Conservation (phyloP, 176 grass and related monocot species). For the Cenchrus purpureus region DNA sequence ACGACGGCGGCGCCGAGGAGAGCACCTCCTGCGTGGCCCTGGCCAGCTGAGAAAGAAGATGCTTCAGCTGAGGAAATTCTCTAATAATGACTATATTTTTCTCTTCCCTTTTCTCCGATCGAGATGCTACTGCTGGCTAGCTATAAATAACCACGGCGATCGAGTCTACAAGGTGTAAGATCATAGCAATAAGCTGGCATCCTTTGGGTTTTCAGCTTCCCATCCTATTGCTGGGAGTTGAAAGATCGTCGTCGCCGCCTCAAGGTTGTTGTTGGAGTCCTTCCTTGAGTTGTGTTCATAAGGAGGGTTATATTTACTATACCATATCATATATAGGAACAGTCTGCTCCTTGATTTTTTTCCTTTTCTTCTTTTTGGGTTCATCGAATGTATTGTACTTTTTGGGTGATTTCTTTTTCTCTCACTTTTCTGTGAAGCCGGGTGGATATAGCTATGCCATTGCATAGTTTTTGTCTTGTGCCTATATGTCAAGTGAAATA, state of each 20-base stretch:
- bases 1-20: constrained; percentile 49
- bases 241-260: constrained; percentile 37
- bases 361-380: background rate
- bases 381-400: constrained; percentile 30
- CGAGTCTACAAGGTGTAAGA: constrained; percentile 32
- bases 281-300: constrained; percentile 57
- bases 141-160: constrained; percentile 41
- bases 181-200: constrained; percentile 47
- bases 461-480: constrained; percentile 47
- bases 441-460: constrained; percentile 51
- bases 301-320: constrained; percentile 45
- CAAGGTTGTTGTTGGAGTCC: constrained; percentile 51
- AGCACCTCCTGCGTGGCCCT: constrained; percentile 52
- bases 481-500: constrained; percentile 22
- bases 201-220: constrained; percentile 44
- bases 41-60: constrained; percentile 33
- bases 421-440: constrained; percentile 11
- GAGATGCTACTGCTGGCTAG: constrained; percentile 32
- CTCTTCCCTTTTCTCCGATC: constrained; percentile 32
- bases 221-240: constrained; percentile 54
- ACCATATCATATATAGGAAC: constrained; percentile 31
- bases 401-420: constrained; percentile 18
- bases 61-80: background rate
- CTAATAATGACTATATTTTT: constrained; percentile 40
- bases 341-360: constrained; percentile 18